Evolutionary conservation across 345 rosid genomes (phyloP).

Genomic region (Pistacia integerrima): DNA sequence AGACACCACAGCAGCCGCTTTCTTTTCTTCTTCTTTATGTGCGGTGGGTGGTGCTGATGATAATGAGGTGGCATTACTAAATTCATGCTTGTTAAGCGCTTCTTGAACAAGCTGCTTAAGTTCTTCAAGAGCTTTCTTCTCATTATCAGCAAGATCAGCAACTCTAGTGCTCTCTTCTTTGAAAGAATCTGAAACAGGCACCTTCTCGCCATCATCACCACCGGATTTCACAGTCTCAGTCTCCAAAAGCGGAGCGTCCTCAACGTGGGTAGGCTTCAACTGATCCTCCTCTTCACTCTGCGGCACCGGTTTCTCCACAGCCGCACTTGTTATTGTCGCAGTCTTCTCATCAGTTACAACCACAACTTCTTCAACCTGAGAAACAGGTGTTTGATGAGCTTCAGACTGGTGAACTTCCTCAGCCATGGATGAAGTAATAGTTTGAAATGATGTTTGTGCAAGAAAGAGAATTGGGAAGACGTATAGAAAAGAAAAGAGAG

Average conservation of each 20-base stretch:
- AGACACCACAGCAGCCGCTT: neutral
- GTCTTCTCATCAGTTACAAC: neutral
- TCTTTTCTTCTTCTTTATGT: slow-evolving; percentile 10
- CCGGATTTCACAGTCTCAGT: neutral
- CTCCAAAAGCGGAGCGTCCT: slow-evolving; percentile 12
- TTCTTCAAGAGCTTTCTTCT: slow-evolving; percentile 35
- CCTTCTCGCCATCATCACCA: slow-evolving; percentile 17
- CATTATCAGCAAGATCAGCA: slow-evolving; percentile 30
- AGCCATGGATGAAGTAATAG: neutral
- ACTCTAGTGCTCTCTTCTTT: slow-evolving; percentile 35
- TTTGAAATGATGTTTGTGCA: neutral
- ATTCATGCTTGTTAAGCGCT: slow-evolving; percentile 35
- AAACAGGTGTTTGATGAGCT: neutral
- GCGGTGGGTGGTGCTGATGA: slow-evolving; percentile 2
- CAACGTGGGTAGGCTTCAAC: neutral
- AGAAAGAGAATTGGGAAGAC: neutral
- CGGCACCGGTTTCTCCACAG: neutral
- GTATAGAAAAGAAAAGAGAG: neutral
- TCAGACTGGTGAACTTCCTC: slow-evolving; percentile 4
- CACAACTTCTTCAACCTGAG: slow-evolving; percentile 5
- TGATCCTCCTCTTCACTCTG: slow-evolving; percentile 3
- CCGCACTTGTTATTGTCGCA: neutral
- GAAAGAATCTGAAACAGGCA: slow-evolving; percentile 16
- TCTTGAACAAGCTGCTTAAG: slow-evolving; percentile 31
- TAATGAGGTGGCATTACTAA: neutral